Evolutionary conservation across 2,329 filamentous ascomycete genomes (phyloP), one percentile per base, ranked within the genome.

Genomic region (Cercospora brassicicola): DNA sequence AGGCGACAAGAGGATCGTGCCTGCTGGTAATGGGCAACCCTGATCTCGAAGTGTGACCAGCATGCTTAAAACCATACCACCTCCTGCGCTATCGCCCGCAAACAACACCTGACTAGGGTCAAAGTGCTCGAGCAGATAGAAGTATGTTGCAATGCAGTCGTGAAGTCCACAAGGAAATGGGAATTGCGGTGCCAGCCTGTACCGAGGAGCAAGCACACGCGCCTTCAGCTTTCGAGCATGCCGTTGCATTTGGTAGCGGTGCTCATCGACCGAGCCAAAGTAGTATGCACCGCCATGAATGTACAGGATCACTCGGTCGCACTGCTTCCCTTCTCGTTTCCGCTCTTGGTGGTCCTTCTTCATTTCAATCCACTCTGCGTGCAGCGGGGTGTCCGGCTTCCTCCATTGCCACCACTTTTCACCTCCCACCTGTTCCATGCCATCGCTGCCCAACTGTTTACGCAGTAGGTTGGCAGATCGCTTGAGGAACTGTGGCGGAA

Each of bases 331-430:
- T 15, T 81, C 82, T 0, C 82, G 81, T 75, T 86, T 87, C 66
- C 92, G 88, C 76, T 91, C 89, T 68, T 90, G 84, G 76, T 92
- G 90, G 78, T 98, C 91, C 62, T 88, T 85, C 72, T 88, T 89
- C 94, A 97, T 97, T 84, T 98, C 95, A 73, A 99, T 92, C 94
- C 94, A 98, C 78, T 99, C 94, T 0, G 91, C 93, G 75, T 89
- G 88, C 30, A 97, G 82, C 0, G 88, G 84, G 57, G 82, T 85
- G 28, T 88, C 85, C 4, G 87, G 87, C 64, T 88, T 87, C 62
- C 92, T 87, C 93, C 93, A 97, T 80, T 93, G 88, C 94, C 94
- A 93, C 95, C 95, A 93, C 69, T 89, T 87, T 75, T 87, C 85
- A 2, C 95, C 95, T 48, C 95, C 95, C 55, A 96, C 89, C 71